Conservation (phyloP, 805 yeast genomes). For the Candida parachauliodes region DNA sequence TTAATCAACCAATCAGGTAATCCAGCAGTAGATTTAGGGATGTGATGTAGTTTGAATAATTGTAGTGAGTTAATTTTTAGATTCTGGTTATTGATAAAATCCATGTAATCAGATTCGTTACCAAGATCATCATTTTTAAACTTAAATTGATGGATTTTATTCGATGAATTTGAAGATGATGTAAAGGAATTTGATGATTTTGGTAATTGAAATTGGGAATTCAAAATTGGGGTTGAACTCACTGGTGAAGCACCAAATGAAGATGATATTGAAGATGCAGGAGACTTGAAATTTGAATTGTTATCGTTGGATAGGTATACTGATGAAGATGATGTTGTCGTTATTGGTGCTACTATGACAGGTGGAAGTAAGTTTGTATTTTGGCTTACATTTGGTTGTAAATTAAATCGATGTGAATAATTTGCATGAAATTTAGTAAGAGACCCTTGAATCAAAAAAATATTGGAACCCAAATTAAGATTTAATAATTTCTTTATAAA, state of each 20-base stretch:
- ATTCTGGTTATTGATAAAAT: conserved; percentile 1
- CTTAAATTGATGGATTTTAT: not conserved
- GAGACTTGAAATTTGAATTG: not conserved
- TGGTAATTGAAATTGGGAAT: conserved; percentile 46
- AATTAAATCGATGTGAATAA: conserved; percentile 21
- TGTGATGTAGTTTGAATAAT: conserved; percentile 15
- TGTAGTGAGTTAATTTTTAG: not conserved
- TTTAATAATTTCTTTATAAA: conserved; percentile 46
- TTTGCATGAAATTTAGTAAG: conserved; percentile 5
- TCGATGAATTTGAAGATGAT: not conserved
- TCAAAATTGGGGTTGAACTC: conserved; percentile 34
- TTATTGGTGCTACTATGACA: conserved; percentile 8
- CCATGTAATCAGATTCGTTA: conserved; percentile 1
- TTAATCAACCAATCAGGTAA: conserved; percentile 30
- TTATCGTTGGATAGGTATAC: conserved; percentile 7
- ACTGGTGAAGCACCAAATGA: conserved; percentile 7
- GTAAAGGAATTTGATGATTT: not conserved
- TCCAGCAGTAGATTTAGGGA: conserved; percentile 8
- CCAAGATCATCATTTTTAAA: conserved; percentile 2
- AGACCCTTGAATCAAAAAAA: not conserved
- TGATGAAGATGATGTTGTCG: conserved; percentile 13
- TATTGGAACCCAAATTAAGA: not conserved
- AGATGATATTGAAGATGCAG: not conserved
- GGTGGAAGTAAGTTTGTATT: conserved; percentile 8
- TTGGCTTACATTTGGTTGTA: not conserved